Percentiles rank a stretch among this genome's conserved stretches.
Conservation (phyloP, 305 asterid genomes). For the Fraxinus xanthoxyloides region DNA sequence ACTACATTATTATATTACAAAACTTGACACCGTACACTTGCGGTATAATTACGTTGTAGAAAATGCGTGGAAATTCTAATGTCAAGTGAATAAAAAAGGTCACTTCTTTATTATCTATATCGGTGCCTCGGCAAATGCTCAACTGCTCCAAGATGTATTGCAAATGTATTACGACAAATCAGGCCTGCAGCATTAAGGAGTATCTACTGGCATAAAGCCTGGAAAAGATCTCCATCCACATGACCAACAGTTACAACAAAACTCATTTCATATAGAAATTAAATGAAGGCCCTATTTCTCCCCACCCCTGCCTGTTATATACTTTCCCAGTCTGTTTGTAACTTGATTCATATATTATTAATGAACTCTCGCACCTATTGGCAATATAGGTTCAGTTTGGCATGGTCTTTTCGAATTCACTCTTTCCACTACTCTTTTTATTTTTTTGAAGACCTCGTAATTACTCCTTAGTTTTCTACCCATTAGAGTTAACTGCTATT, state of each 20-base stretch:
- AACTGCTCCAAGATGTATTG: slow-evolving; percentile 11
- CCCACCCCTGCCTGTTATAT: not conserved
- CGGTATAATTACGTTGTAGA: not conserved
- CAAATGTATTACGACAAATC: not conserved
- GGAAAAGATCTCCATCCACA: slow-evolving; percentile 15
- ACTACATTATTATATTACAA: not conserved
- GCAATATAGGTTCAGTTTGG: not conserved
- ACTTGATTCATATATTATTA: not conserved
- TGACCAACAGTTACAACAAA: slow-evolving; percentile 5
- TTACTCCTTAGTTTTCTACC: not conserved
- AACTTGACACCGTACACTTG: not conserved
- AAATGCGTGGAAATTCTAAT: not conserved
- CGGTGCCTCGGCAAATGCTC: slow-evolving; percentile 1
- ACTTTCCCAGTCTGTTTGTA: not conserved
- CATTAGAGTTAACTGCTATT: not conserved
- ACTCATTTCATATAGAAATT: not conserved
- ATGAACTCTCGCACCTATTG: not conserved
- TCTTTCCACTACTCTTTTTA: not conserved
- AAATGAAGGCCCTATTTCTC: not conserved
- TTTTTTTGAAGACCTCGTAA: not conserved
- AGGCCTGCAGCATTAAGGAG: slow-evolving; percentile 14
- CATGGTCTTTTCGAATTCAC: not conserved
- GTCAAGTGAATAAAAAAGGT: not conserved
- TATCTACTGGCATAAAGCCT: slow-evolving; percentile 3
- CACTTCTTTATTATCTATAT: not conserved